Evolutionary conservation across 176 grass and related monocot species (phyloP).

Genomic region (Areca catechu): DNA sequence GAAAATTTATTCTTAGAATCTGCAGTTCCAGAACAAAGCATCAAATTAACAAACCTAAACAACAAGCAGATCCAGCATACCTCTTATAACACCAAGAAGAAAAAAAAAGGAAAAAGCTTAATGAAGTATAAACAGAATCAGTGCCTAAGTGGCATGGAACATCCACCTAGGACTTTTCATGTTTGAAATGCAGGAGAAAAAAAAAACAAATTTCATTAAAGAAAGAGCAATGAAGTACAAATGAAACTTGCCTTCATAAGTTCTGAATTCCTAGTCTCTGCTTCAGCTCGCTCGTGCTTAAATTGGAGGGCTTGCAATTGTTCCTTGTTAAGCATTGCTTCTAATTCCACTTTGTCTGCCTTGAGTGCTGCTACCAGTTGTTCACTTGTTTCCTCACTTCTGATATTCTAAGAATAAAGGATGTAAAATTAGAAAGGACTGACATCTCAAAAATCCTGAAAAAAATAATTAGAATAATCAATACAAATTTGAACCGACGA

Average conservation of each 20-base stretch:
- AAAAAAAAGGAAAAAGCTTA: too few relatives aligned
- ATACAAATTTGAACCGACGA: too few relatives aligned
- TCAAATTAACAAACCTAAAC: too few relatives aligned
- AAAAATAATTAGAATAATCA: too few relatives aligned
- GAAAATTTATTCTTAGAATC: too few relatives aligned
- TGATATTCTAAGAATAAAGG: constrained; percentile 44
- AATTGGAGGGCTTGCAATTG: constrained; percentile 60
- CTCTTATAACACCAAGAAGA: too few relatives aligned
- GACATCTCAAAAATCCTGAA: too few relatives aligned
- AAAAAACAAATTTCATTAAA: constrained; percentile 10
- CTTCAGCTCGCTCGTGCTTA: constrained; percentile 83
- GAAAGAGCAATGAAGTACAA: neutral
- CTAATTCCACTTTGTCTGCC: constrained; percentile 80
- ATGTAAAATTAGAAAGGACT: neutral
- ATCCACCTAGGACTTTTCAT: neutral
- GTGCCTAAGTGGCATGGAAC: too few relatives aligned
- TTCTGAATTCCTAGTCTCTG: constrained; percentile 67
- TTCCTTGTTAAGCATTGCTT: constrained; percentile 58
- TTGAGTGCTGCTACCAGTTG: constrained; percentile 51
- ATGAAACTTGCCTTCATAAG: constrained; percentile 57
- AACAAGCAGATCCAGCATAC: too few relatives aligned
- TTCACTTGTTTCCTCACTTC: constrained; percentile 59
- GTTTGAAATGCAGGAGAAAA: neutral
- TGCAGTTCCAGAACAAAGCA: too few relatives aligned
- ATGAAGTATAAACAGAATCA: too few relatives aligned